Base-by-base conservation (phyloP, 2,329 filamentous ascomycete genomes). In the Alternaria ethzedia region DNA sequence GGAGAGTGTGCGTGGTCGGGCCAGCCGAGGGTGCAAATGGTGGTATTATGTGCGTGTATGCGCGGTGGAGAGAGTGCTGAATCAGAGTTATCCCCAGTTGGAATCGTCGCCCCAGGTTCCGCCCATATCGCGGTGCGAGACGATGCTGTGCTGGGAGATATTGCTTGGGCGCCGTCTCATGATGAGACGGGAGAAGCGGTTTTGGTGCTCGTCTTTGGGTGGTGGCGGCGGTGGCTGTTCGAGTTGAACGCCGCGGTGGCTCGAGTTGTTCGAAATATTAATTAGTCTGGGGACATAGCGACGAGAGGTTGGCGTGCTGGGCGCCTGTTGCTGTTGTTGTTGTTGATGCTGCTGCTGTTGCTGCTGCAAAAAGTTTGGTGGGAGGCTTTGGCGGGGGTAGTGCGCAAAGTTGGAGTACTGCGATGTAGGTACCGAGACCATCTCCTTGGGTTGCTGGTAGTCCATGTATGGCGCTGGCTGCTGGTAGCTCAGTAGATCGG, bases 111-210 rank as follows among this genome's bases (percentile, higher is more conserved):
- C 74, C 77, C 77, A 79, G 44, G 65, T 67, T 17, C 65, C 63
- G 50, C 72, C 75, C 59, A 77, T 71, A 32, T 78, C 76, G 54
- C 75, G 63, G 43, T 78, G 74, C 17, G 74, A 69, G 25, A 73
- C 72, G 21, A 74, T 68, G 30, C 70, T 77, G 47, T 79, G 77
- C 60, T 79, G 77, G 10, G 77, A 79, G 41, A 79, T 78, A 52
- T 78, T 79, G 63, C 75, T 78, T 17, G 76, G 75, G 21, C 76
- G 74, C 47, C 77, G 68, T 57, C 76, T 70, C 75, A 78, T 77
- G 41, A 75, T 75, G 58, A 78, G 75, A 41, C 74, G 67, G 3
- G 77, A 78, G 59, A 78, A 79, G 36, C 77, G 73, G 26, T 77
- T 77, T 36, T 71, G 75, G 17, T 68, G 66, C 23, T 78, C 74